phyloP scores from a whole-genome alignment of 331 rosid genomes.

The Stylosanthes scabra region DNA sequence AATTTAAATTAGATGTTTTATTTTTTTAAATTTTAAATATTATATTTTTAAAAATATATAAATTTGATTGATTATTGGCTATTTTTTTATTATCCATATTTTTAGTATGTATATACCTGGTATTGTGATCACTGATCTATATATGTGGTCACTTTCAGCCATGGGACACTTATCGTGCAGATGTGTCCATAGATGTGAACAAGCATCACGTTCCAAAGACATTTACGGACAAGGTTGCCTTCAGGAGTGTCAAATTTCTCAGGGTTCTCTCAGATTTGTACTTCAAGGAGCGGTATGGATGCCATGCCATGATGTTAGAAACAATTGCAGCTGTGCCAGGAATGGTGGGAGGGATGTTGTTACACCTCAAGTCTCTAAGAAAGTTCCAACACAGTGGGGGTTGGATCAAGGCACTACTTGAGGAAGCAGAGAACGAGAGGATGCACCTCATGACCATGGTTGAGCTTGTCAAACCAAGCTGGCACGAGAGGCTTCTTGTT shows the following conservation, averaged over 20 bases:
- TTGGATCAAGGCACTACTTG: slow-evolving; percentile 87
- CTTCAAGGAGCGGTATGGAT: slow-evolving; percentile 84
- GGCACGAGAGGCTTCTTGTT: slow-evolving; percentile 85
- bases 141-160: slow-evolving; percentile 62
- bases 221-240: slow-evolving; percentile 66
- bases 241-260: slow-evolving; percentile 66
- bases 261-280: slow-evolving; percentile 76
- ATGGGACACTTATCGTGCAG: slow-evolving; percentile 72
- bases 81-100: too few species aligned
- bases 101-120: too few species aligned
- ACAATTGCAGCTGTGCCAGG: slow-evolving; percentile 92
- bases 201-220: slow-evolving; percentile 75
- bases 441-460: slow-evolving; percentile 96
- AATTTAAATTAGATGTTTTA: too few species aligned
- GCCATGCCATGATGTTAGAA: slow-evolving; percentile 93
- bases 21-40: too few species aligned
- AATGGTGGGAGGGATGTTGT: slow-evolving; percentile 90
- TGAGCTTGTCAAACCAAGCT: slow-evolving; percentile 76
- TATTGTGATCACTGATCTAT: not conserved
- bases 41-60: too few species aligned
- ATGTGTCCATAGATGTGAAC: slow-evolving; percentile 67
- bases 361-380: slow-evolving; percentile 75
- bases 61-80: too few species aligned
- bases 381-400: slow-evolving; percentile 82
- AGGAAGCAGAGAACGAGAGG: slow-evolving; percentile 95